phyloP scores from a whole-genome alignment of 2,329 filamentous ascomycete species.

The Dichotomopilus funicola region DNA sequence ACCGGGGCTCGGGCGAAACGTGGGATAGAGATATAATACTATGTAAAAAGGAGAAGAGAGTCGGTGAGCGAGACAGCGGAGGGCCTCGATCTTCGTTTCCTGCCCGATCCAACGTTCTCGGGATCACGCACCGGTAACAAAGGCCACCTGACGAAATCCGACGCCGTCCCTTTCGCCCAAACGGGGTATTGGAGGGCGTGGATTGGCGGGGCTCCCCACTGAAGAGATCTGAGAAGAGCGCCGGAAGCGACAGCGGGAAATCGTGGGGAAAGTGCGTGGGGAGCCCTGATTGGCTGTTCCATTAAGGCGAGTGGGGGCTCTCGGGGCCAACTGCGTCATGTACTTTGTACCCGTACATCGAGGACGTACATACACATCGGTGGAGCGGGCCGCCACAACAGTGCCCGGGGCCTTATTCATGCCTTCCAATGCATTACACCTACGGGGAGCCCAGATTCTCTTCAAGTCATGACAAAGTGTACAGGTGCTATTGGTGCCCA shows the following conservation, averaged over 20 bases:
- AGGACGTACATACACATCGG: too few relatives aligned
- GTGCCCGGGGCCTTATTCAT: too few relatives aligned
- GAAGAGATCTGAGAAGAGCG: background rate
- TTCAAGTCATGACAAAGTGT: too few relatives aligned
- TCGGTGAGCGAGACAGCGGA: background rate
- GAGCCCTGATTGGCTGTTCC: background rate
- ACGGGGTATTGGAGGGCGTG: background rate
- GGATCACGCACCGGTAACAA: background rate
- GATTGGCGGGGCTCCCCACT: conserved; percentile 7
- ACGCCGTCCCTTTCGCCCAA: background rate
- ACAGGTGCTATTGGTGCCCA: too few relatives aligned
- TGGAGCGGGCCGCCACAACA: too few relatives aligned
- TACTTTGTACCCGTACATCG: too few relatives aligned
- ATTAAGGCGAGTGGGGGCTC: too few relatives aligned
- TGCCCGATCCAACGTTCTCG: background rate
- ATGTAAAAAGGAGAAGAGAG: background rate
- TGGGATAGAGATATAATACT: background rate
- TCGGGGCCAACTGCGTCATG: too few relatives aligned
- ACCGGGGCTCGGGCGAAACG: background rate
- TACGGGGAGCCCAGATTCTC: too few relatives aligned
- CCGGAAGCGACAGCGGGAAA: conserved; percentile 6
- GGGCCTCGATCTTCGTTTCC: background rate
- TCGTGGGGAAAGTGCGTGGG: conserved; percentile 7
- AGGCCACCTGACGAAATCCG: conserved; percentile 13
- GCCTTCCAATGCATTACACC: too few relatives aligned